Evolutionary conservation across 2,329 filamentous ascomycete species (phyloP), one percentile per base, ranked within the genome.

Genomic region (Chaetomiaceae sp.): DNA sequence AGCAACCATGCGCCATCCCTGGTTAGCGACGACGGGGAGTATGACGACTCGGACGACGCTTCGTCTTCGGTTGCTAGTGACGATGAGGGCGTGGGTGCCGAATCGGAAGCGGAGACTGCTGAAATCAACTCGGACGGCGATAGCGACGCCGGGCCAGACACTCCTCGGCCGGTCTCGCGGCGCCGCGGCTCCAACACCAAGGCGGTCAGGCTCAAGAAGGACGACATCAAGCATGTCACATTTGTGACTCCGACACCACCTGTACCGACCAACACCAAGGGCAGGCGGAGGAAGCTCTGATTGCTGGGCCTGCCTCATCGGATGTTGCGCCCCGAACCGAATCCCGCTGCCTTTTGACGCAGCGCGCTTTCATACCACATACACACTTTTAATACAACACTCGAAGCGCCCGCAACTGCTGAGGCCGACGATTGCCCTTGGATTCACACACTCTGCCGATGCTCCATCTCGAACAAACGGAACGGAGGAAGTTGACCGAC

Each of bases 21-120:
- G 39, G 84, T 89, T 60, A 88, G 84, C 65, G 86, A 90, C 64
- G 84, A 88, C 60, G 83, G 84, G 56, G 85, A 88, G 61, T 87
- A 85, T 58, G 84, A 86, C 55, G 82, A 84, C 45, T 86, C 83
- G 1, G 80, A 84, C 47, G 79, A 80, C 49, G 75, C 73, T 37
- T 84, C 79, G 4, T 75, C 74, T 35, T 83, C 79, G 4, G 79
- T 79, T 20, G 68, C 69, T 44, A 77, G 73, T 46, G 76, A 80
- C 39, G 71, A 73, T 46, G 76, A 80, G 38, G 71, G 68, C 47
- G 62, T 77, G 30, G 81, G 81, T 20, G 71, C 78, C n/a, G 78
- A 78, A 49, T 73, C 74, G 3, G 70, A 78, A 19, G 76, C 76
- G 10, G 78, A 82, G 56, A 72, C 82, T 32, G 74, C 78, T 22